phyloP scores from a whole-genome alignment of 345 rosid species.

The Sapria himalayana region DNA sequence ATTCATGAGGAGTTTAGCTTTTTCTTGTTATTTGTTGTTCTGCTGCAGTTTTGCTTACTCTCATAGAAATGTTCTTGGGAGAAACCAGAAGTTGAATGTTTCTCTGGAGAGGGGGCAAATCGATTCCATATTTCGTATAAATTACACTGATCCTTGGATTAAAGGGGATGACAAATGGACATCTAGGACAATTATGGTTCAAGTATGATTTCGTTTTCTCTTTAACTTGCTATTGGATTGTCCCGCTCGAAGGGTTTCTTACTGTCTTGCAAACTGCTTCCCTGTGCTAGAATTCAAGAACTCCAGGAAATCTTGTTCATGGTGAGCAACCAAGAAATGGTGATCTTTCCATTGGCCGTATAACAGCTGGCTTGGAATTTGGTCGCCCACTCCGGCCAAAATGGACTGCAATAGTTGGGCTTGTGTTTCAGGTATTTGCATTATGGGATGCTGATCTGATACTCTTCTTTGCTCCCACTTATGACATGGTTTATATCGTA shows the following conservation, averaged over 20 bases:
- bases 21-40: slow-evolving; percentile 2
- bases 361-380: slow-evolving; percentile 66
- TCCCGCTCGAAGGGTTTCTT: background rate
- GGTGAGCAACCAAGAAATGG: slow-evolving; percentile 54
- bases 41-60: slow-evolving; percentile 91
- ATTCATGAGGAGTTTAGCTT: background rate
- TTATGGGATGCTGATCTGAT: too few relatives aligned
- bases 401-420: slow-evolving; percentile 81
- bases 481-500: too few relatives aligned
- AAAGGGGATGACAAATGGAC: slow-evolving; percentile 90
- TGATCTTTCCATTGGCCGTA: slow-evolving; percentile 58
- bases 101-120: slow-evolving; percentile 86
- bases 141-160: slow-evolving; percentile 98
- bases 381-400: slow-evolving; percentile 89
- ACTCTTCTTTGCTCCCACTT: too few relatives aligned
- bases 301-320: slow-evolving; percentile 87
- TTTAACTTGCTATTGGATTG: background rate
- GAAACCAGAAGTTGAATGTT: slow-evolving; percentile 78
- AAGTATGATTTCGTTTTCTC: slow-evolving; percentile 22
- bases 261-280: slow-evolving; percentile 4
- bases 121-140: slow-evolving; percentile 76
- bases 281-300: slow-evolving; percentile 59
- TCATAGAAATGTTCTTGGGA: slow-evolving; percentile 79
- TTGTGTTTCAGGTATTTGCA: slow-evolving; percentile 73
- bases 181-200: slow-evolving; percentile 75